phyloP scores from a whole-genome alignment of 257 asterid genomes.

The Dorcoceras hygrometricum region DNA sequence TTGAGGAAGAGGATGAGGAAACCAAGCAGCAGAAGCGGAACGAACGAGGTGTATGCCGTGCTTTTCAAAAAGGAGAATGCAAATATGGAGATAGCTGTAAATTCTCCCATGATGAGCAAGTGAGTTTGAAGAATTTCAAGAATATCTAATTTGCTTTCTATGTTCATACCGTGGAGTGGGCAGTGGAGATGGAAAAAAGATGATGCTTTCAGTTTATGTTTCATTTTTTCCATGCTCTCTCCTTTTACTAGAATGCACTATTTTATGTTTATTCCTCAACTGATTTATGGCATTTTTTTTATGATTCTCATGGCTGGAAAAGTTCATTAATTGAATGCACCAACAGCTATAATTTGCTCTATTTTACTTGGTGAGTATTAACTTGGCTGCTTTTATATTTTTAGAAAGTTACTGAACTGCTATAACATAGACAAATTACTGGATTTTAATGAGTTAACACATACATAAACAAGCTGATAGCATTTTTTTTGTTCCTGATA shows the following conservation, averaged over 20 bases:
- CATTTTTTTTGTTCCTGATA: too few species aligned
- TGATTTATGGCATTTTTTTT: neutral
- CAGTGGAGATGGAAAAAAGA: neutral
- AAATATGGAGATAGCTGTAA: conserved; percentile 83
- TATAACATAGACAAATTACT: neutral
- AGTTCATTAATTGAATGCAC: neutral
- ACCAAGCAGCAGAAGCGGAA: conserved; percentile 79
- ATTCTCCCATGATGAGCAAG: conserved; percentile 91
- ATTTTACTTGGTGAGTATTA: neutral
- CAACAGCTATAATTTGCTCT: neutral
- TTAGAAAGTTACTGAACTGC: neutral
- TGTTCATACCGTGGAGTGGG: neutral
- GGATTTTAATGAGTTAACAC: too few species aligned
- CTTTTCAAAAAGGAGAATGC: conserved; percentile 88
- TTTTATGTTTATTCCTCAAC: conserved; percentile 1
- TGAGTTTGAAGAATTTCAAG: conserved; percentile 24
- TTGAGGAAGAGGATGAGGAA: conserved; percentile 97
- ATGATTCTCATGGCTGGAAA: neutral
- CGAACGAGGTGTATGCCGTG: conserved; percentile 92
- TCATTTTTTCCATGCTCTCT: neutral
- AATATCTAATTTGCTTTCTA: neutral
- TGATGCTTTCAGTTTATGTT: neutral
- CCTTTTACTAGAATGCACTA: conserved; percentile 7
- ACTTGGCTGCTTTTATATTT: neutral
- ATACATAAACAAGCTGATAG: too few species aligned